phyloP scores from a whole-genome alignment of 192 early-diverging fungal species.

The Kappamyces sp. region DNA sequence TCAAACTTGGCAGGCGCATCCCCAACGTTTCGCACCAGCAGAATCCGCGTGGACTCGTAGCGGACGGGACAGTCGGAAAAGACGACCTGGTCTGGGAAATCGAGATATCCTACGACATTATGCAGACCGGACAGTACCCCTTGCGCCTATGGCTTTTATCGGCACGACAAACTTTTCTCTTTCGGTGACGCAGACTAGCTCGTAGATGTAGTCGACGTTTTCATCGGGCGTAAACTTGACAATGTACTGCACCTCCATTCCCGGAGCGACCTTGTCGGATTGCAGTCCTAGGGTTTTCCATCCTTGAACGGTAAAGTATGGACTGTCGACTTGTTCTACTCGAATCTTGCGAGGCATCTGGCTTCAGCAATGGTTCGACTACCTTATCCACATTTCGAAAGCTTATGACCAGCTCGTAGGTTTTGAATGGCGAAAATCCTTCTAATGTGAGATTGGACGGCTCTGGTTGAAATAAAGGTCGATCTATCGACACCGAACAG shows the following conservation, averaged over 20 bases:
- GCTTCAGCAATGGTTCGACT: constrained; percentile 10
- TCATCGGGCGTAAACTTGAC: constrained; percentile 54
- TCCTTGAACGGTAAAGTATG: constrained; percentile 39
- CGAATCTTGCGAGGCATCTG: constrained; percentile 43
- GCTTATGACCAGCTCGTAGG: constrained; percentile 44
- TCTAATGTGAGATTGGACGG: constrained; percentile 44
- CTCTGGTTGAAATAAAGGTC: constrained; percentile 47
- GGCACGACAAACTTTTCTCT: constrained; percentile 55
- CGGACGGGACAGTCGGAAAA: constrained; percentile 44
- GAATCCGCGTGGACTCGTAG: constrained; percentile 27
- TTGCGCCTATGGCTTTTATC: constrained; percentile 40
- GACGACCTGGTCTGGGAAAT: constrained; percentile 47
- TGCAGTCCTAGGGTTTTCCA: constrained; percentile 33
- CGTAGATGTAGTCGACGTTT: constrained; percentile 40
- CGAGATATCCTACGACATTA: constrained; percentile 34
- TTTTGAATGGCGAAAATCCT: constrained; percentile 41
- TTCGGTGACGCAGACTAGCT: constrained; percentile 54
- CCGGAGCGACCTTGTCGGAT: constrained; percentile 53
- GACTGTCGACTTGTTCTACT: constrained; percentile 46
- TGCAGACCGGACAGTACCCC: constrained; percentile 28
- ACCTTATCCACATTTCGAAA: constrained; percentile 63
- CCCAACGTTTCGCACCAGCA: constrained; percentile 56
- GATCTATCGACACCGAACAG: constrained; percentile 41
- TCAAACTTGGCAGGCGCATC: constrained; percentile 41
- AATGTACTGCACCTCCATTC: constrained; percentile 51